Evolutionary conservation across 371 early-diverging fungal species (phyloP).

Genomic region (Rhizopus stolonifer): DNA sequence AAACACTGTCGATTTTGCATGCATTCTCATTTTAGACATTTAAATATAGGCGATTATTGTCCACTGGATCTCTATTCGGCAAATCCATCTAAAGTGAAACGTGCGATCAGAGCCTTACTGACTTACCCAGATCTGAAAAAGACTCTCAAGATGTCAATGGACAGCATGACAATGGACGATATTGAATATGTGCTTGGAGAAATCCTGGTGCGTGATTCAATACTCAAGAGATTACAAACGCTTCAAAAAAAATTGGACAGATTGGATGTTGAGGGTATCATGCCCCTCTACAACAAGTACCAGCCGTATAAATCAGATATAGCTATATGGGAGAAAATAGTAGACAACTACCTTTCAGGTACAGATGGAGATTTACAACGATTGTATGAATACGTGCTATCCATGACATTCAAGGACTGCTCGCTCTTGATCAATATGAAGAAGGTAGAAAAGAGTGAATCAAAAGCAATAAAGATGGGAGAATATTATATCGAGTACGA

Average conservation of each 20-base stretch:
- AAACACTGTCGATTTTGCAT: conserved; percentile 61
- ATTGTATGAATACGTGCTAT: conserved; percentile 51
- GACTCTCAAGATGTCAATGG: conserved; percentile 26
- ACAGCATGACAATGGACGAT: not conserved
- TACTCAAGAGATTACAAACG: conserved; percentile 33
- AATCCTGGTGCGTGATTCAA: conserved; percentile 36
- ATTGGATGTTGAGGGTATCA: conserved; percentile 48
- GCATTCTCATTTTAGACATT: conserved; percentile 43
- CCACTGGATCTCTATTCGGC: conserved; percentile 59
- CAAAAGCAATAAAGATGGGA: not conserved
- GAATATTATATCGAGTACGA: conserved; percentile 18
- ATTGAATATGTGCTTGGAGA: conserved; percentile 8
- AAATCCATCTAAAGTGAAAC: conserved; percentile 23
- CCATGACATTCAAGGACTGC: conserved; percentile 64
- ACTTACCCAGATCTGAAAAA: conserved; percentile 23
- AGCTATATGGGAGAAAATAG: conserved; percentile 24
- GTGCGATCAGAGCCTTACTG: conserved; percentile 32
- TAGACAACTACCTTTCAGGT: conserved; percentile 15
- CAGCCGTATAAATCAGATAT: conserved; percentile 12
- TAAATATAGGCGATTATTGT: conserved; percentile 36
- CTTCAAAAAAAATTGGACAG: conserved; percentile 48
- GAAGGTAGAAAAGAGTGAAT: too few species aligned
- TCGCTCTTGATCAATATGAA: conserved; percentile 48
- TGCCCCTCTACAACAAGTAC: conserved; percentile 22
- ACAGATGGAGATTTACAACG: conserved; percentile 21